Conservation (phyloP, 345 rosid species). For the Ceriops zippeliana region DNA sequence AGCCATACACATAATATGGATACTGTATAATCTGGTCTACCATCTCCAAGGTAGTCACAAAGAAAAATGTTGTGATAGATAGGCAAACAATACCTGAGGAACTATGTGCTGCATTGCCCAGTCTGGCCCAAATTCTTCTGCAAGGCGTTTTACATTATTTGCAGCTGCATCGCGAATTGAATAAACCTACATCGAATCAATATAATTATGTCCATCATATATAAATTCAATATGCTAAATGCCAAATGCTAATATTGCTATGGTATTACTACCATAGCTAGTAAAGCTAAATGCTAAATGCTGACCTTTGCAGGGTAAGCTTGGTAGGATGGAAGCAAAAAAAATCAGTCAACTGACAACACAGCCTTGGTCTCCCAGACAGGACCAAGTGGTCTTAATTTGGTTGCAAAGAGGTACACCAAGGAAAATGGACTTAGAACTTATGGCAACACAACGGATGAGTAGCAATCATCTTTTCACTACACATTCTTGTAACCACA, state of each 20-base stretch:
- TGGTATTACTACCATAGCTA: too few relatives aligned
- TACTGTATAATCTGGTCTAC: not conserved
- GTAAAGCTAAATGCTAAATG: too few relatives aligned
- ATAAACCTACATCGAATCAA: slow-evolving; percentile 51
- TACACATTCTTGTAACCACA: too few relatives aligned
- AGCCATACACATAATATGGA: not conserved
- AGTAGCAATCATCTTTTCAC: too few relatives aligned
- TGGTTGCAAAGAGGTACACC: not conserved
- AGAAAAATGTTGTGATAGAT: not conserved
- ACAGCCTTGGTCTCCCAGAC: not conserved
- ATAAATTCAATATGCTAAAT: not conserved
- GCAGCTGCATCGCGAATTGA: slow-evolving; percentile 96
- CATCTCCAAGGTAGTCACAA: slow-evolving; percentile 3
- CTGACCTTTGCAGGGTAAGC: not conserved
- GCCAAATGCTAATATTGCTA: too few relatives aligned
- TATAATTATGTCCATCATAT: not conserved
- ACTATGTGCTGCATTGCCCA: slow-evolving; percentile 99
- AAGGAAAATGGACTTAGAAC: not conserved
- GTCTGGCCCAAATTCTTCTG: slow-evolving; percentile 95
- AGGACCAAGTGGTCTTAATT: not conserved
- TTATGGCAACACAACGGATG: too few relatives aligned
- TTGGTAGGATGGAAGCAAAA: not conserved
- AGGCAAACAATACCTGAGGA: slow-evolving; percentile 82
- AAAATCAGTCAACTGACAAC: not conserved
- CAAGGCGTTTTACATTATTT: slow-evolving; percentile 88